Evolutionary conservation across 1,284 basidiomycete species (phyloP).

Genomic region (Cystobasidium pallidum): DNA sequence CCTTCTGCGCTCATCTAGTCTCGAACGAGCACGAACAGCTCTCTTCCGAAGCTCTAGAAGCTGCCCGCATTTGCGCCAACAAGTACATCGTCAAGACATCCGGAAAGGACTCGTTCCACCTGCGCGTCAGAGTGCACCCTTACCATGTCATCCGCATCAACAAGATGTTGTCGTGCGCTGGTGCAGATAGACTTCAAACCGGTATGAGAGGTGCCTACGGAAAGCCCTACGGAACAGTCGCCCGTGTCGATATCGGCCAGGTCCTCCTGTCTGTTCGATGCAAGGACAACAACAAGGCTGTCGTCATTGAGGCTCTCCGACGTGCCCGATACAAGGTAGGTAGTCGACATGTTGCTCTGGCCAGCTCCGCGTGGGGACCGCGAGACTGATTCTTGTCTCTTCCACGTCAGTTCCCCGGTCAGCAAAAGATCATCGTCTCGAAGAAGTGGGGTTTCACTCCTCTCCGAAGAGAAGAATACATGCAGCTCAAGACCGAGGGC

Average conservation of each 20-base stretch:
- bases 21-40: constrained; percentile 99
- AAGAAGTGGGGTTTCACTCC: constrained; percentile 82
- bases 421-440: constrained; percentile 94
- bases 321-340: constrained; percentile 87
- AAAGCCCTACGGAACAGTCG: constrained; percentile 95
- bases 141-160: constrained; percentile 99
- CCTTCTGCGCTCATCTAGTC: constrained; percentile 80
- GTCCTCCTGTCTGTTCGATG: constrained; percentile 93
- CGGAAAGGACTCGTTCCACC: constrained; percentile 98
- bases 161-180: constrained; percentile 99
- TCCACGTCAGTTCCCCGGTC: constrained; percentile 82
- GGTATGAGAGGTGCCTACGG: constrained; percentile 99
- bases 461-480: constrained; percentile 87
- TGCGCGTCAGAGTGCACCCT: constrained; percentile 95
- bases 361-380: no score
- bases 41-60: constrained; percentile 94
- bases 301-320: constrained; percentile 94
- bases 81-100: constrained; percentile 98
- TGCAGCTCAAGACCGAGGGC: constrained; percentile 78
- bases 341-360: background rate
- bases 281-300: constrained; percentile 83
- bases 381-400: background rate
- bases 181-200: constrained; percentile 96
- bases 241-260: constrained; percentile 96
- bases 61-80: constrained; percentile 98